phyloP scores from a whole-genome alignment of 2,329 filamentous ascomycete species.

The Colletotrichum lentis region DNA sequence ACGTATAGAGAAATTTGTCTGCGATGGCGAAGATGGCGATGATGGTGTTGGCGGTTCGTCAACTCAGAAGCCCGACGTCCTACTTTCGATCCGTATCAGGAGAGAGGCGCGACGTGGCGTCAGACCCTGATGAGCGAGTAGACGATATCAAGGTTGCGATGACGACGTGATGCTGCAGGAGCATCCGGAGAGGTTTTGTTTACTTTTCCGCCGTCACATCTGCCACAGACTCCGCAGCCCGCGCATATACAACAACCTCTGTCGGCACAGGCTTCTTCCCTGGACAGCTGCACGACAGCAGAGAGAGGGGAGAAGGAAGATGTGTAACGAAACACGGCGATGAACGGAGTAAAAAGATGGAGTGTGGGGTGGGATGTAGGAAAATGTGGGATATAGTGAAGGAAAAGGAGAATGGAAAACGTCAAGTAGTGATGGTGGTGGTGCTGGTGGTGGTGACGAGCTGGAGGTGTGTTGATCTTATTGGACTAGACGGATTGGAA shows the following conservation, averaged over 20 bases:
- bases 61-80: neutral
- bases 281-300: conserved; percentile 4
- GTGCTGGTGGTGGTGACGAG: conserved; percentile 15
- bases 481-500: conserved; percentile 29
- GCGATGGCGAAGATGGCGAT: neutral
- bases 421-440: neutral
- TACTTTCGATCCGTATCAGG: neutral
- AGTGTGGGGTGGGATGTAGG: neutral
- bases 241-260: conserved; percentile 18
- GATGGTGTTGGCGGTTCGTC: neutral
- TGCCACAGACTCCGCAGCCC: conserved; percentile 19
- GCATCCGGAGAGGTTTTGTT: conserved; percentile 30
- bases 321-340: neutral
- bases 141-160: neutral
- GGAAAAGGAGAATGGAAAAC: neutral
- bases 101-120: neutral
- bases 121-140: conserved; percentile 1
- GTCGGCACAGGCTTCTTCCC: conserved; percentile 30
- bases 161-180: conserved; percentile 14
- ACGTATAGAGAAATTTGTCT: neutral
- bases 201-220: conserved; percentile 27
- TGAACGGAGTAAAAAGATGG: neutral
- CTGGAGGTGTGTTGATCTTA: conserved; percentile 29
- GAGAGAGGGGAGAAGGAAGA: neutral
- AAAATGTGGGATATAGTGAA: neutral